Evolutionary conservation across 2,329 filamentous ascomycete species (phyloP).

Genomic region (Microcera coccophila): DNA sequence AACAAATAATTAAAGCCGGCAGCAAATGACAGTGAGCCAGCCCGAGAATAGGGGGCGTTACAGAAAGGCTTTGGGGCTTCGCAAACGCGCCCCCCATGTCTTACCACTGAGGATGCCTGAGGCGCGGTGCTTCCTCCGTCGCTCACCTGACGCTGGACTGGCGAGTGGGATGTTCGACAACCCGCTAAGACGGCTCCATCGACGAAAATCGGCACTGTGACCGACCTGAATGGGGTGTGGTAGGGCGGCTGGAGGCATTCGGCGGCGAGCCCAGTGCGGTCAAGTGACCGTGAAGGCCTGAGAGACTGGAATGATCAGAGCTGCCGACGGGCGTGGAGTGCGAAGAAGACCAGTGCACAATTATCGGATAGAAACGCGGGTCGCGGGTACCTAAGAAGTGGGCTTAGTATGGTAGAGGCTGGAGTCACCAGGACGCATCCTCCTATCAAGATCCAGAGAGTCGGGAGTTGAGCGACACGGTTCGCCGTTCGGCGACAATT

Average conservation of each 20-base stretch:
- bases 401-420: too few species aligned
- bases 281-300: conserved; percentile 19
- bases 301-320: conserved; percentile 16
- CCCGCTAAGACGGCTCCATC: conserved; percentile 9
- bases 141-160: neutral
- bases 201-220: neutral
- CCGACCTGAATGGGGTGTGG: neutral
- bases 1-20: conserved; percentile 19
- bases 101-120: conserved; percentile 24
- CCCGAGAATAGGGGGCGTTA: conserved; percentile 18
- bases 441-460: conserved; percentile 18
- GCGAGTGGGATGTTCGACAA: conserved; percentile 16
- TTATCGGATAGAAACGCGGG: conserved; percentile 16
- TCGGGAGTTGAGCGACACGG: conserved; percentile 19
- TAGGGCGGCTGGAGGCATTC: neutral
- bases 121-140: conserved; percentile 2
- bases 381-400: conserved; percentile 18
- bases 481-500: too few species aligned
- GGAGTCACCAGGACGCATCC: too few species aligned
- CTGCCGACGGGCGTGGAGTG: conserved; percentile 5
- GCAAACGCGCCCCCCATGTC: neutral
- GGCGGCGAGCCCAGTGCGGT: conserved; percentile 18
- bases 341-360: conserved; percentile 10
- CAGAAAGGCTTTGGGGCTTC: conserved; percentile 6
- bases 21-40: neutral